phyloP scores from a whole-genome alignment of 805 yeast species.

The Lipomyces lipofer region DNA sequence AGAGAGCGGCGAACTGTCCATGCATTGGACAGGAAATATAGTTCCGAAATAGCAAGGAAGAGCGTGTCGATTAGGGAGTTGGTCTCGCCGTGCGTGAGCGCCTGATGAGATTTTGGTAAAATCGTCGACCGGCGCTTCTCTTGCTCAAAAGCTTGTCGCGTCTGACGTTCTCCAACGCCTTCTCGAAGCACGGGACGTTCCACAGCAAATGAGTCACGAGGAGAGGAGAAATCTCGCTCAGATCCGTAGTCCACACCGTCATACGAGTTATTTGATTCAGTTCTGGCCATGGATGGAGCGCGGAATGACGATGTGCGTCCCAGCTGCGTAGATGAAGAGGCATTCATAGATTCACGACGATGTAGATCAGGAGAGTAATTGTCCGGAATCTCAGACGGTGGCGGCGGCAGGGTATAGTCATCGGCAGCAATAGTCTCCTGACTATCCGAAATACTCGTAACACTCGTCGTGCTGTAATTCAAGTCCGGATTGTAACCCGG shows the following conservation, averaged over 20 bases:
- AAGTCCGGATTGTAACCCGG: constrained; percentile 17
- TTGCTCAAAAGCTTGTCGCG: constrained; percentile 1
- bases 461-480: constrained; percentile 15
- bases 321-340: constrained; percentile 6
- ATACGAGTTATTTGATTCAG: constrained; percentile 5
- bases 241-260: constrained; percentile 5
- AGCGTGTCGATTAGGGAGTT: constrained; percentile 29
- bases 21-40: constrained; percentile 32
- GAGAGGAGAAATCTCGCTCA: no score
- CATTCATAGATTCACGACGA: neutral
- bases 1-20: constrained; percentile 33
- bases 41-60: constrained; percentile 30
- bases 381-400: constrained; percentile 19
- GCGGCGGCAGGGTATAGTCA: constrained; percentile 14
- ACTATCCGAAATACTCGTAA: constrained; percentile 10
- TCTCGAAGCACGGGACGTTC: constrained; percentile 2
- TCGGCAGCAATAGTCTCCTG: neutral
- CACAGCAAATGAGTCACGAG: constrained; percentile 4
- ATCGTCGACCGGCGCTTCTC: constrained; percentile 13
- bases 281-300: neutral
- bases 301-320: constrained; percentile 2
- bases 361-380: constrained; percentile 9
- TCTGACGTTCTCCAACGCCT: neutral
- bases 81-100: constrained; percentile 24
- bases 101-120: constrained; percentile 10